These are phyloP conservation scores for Vitis labrusca DNA, from an alignment of 164 flowering plant species.

Conservation along the genomic window DNA sequence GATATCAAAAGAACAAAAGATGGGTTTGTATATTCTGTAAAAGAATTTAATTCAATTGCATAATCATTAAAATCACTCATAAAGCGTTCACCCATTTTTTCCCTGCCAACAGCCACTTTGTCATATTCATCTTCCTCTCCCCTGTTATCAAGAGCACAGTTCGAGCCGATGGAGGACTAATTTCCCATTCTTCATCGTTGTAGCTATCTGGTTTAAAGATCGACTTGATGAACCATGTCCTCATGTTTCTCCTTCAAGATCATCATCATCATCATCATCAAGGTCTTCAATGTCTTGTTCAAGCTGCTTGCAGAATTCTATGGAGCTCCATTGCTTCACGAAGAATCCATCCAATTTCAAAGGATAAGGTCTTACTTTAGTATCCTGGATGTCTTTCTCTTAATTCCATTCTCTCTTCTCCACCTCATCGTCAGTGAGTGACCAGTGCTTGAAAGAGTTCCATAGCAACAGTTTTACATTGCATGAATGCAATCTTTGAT, in stretches of 20 bases:
- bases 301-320: not conserved
- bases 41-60: conserved; percentile 29
- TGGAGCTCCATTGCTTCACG: conserved; percentile 1
- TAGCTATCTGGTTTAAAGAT: conserved; percentile 24
- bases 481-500: too few species aligned
- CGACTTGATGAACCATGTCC: not conserved
- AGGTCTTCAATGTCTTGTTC: conserved; percentile 33
- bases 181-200: conserved; percentile 60
- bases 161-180: conserved; percentile 66
- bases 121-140: conserved; percentile 95
- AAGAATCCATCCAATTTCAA: conserved; percentile 11
- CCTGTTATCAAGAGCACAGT: conserved; percentile 67
- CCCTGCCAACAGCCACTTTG: conserved; percentile 75
- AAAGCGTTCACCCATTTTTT: conserved; percentile 55
- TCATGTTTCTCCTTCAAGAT: conserved; percentile 20
- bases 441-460: conserved; percentile 27
- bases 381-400: conserved; percentile 21
- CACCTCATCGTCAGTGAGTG: conserved; percentile 59
- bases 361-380: conserved; percentile 4
- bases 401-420: conserved; percentile 60
- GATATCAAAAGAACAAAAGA: too few species aligned
- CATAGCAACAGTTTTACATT: too few species aligned
- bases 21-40: too few species aligned
- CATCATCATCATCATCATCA: conserved; percentile 19
- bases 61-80: conserved; percentile 53